Base-by-base conservation (phyloP, 257 asterid genomes). In the Fraxinus pennsylvanica region DNA sequence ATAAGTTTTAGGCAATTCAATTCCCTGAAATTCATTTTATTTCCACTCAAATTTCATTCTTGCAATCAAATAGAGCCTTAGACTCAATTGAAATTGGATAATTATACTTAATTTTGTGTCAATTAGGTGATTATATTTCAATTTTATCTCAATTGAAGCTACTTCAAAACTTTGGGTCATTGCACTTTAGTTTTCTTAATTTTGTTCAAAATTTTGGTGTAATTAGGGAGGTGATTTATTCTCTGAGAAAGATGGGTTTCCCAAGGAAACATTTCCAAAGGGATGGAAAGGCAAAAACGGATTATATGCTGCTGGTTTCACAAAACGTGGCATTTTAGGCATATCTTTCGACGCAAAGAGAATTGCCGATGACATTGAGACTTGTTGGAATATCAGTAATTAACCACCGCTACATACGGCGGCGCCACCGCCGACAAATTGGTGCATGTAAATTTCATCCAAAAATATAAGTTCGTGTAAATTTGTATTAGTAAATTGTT, bases 321-420 rank as follows among this genome's bases (percentile, higher is more conserved):
- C 79, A 13, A 77, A 72, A 66, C 84, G 84, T n/a, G 84, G 84
- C 61, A 30, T 81, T 47, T 35, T 76, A 41, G 84, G 84, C 59
- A 73, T 80, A n/a, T 65, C 81, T 68, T 72, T 76, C 54, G 84
- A 81, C 17, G 81, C 84, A 3, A 76, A 63, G 27, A 76, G 71
- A n/a, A 76, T 81, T 13, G 84, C 84, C 2, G 59, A 81, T 15
- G 81, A 81, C 77, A 81, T 81, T 50, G 69, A 72, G n/a, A 29
- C 3, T 12, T 21, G 65, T 13, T 22, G 76, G 76, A 45, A n/a
- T 9, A 8, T 22, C 35, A 63, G 9, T 9, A 63, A 22, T 25
- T 63, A 25, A 22, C 32, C 21, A 63, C 54, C 54, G 54, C 5
- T 45, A 10, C 54, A 45, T 15, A 45, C 19, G 54, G n/a, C 54